Evolutionary conservation across 2,329 filamentous ascomycete genomes (phyloP).

Genomic region (Anthostomella pinea): DNA sequence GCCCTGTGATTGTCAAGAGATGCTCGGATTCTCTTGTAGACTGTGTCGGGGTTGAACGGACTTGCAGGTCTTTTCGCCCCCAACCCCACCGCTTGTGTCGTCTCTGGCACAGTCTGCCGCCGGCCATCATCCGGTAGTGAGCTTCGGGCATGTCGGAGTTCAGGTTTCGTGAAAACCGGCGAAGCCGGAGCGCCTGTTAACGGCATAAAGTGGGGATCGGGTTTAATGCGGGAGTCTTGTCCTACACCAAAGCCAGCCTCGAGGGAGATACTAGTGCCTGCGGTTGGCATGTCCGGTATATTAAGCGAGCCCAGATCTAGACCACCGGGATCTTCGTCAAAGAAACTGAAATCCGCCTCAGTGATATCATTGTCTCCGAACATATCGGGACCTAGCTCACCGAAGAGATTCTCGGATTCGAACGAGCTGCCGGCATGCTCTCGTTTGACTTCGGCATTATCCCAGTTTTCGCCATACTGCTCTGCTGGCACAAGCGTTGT

Average conservation of each 20-base stretch:
- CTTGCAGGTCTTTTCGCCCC: constrained; percentile 57
- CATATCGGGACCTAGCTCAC: constrained; percentile 65
- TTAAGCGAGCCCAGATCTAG: constrained; percentile 38
- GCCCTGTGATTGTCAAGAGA: constrained; percentile 36
- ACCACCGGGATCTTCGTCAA: constrained; percentile 59
- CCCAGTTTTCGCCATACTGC: constrained; percentile 39
- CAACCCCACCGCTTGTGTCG: no score
- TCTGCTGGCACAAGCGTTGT: constrained; percentile 29
- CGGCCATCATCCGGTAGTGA: constrained; percentile 43
- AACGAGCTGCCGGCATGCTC: constrained; percentile 42
- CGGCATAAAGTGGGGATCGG: constrained; percentile 16
- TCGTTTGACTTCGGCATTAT: constrained; percentile 41
- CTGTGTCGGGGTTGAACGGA: constrained; percentile 56
- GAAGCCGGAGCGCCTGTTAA: constrained; percentile 13
- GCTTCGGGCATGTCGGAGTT: constrained; percentile 57
- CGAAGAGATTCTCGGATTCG: constrained; percentile 61
- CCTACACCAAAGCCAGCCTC: constrained; percentile 10
- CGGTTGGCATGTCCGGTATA: constrained; percentile 27
- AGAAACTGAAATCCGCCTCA: constrained; percentile 81
- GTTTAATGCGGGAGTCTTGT: constrained; percentile 18
- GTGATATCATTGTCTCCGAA: constrained; percentile 75
- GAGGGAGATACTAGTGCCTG: constrained; percentile 19
- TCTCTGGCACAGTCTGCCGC: constrained; percentile 26
- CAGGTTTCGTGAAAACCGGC: constrained; percentile 55
- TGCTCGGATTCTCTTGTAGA: constrained; percentile 56